Evolutionary conservation across 169 alveolate species (phyloP).

Genomic region (Babesia bovis): DNA sequence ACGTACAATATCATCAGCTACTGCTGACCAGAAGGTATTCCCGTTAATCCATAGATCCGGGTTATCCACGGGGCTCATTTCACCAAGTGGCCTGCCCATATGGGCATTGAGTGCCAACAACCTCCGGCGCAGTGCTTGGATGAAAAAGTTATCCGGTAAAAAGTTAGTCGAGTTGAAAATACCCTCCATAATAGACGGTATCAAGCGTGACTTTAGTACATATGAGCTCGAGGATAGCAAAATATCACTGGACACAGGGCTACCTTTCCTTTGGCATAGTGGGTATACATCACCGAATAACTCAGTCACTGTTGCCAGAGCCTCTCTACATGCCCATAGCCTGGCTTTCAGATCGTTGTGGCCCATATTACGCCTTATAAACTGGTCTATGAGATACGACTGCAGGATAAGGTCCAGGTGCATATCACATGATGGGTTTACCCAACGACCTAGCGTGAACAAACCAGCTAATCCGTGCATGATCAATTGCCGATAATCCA

Average conservation of each 20-base stretch:
- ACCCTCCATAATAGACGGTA: slow-evolving; percentile 37
- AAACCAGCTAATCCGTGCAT: slow-evolving; percentile 45
- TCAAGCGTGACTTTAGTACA: slow-evolving; percentile 50
- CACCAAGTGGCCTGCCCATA: background rate
- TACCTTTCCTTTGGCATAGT: slow-evolving; percentile 18
- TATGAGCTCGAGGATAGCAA: slow-evolving; percentile 37
- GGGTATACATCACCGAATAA: slow-evolving; percentile 59
- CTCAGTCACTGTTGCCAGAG: slow-evolving; percentile 53
- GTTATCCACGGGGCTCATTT: too few relatives aligned
- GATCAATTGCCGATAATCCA: slow-evolving; percentile 38
- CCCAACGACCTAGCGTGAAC: slow-evolving; percentile 22
- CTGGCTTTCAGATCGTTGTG: slow-evolving; percentile 32
- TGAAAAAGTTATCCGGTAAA: slow-evolving; percentile 36
- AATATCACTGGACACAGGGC: slow-evolving; percentile 13
- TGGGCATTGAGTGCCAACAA: background rate
- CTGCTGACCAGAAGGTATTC: slow-evolving; percentile 30
- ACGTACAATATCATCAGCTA: slow-evolving; percentile 47
- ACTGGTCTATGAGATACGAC: slow-evolving; percentile 61
- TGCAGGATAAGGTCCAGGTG: slow-evolving; percentile 61
- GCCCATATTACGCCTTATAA: slow-evolving; percentile 56
- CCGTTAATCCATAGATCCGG: slow-evolving; percentile 14
- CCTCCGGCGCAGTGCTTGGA: slow-evolving; percentile 18
- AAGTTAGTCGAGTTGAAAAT: slow-evolving; percentile 26
- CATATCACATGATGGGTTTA: slow-evolving; percentile 53
- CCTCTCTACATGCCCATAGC: slow-evolving; percentile 57